Evolutionary conservation across 306 rosid genomes (phyloP).

Genomic region (Adenanthera pavonina): DNA sequence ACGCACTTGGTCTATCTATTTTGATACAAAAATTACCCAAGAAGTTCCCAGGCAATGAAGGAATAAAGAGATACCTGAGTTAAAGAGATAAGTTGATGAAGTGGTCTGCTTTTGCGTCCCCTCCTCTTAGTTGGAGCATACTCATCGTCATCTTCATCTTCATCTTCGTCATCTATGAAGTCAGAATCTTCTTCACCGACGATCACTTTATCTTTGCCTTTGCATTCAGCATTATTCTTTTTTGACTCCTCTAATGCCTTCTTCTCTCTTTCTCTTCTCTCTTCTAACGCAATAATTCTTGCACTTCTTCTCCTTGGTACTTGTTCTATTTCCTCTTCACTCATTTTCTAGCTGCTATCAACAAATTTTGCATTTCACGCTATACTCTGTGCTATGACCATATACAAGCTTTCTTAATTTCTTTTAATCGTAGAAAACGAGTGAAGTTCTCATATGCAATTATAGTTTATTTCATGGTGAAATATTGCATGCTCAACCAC

Average conservation of each 20-base stretch:
- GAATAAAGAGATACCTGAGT: conserved; percentile 29
- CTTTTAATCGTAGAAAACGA: not conserved
- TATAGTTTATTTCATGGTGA: not conserved
- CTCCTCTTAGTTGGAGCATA: not conserved
- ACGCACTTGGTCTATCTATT: no score
- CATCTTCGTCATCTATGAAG: not conserved
- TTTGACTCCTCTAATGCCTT: not conserved
- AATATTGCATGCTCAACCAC: not conserved
- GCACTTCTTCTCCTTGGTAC: conserved; percentile 40
- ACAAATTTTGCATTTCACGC: not conserved
- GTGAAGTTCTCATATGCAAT: no score
- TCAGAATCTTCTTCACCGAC: not conserved
- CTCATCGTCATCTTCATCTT: not conserved
- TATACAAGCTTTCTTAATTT: not conserved
- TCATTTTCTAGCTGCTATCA: conserved; percentile 14
- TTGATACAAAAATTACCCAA: no score
- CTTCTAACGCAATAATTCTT: conserved; percentile 43
- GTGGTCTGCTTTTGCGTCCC: not conserved
- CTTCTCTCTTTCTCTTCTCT: conserved; percentile 30
- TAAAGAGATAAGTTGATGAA: conserved; percentile 26
- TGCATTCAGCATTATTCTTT: not conserved
- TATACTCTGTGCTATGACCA: not conserved
- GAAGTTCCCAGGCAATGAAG: no score
- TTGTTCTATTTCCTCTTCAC: not conserved
- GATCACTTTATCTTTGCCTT: conserved; percentile 28